These are phyloP conservation scores for Citrus maxima DNA, from an alignment of 345 rosid species.

Conservation along the genomic window DNA sequence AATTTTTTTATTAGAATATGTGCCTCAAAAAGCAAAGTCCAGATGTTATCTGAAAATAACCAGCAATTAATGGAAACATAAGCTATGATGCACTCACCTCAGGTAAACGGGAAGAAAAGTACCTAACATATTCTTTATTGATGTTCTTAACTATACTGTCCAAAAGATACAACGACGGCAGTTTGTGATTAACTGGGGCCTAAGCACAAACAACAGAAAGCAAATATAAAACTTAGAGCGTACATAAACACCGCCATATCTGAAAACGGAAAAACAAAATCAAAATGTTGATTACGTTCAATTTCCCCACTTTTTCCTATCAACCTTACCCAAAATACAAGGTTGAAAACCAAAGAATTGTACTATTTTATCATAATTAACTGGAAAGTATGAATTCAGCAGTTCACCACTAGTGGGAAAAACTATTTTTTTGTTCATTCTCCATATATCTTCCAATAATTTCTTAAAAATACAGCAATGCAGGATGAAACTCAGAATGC, in stretches of 20 bases:
- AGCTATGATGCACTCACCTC: constrained; percentile 61
- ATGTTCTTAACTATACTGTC: constrained; percentile 97
- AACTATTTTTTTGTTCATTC: neutral
- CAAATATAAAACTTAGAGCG: constrained; percentile 2
- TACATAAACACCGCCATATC: neutral
- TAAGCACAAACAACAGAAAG: constrained; percentile 24
- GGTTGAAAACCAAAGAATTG: neutral
- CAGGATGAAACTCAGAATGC: neutral
- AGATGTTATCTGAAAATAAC: neutral
- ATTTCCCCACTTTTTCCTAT: neutral
- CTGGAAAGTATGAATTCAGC: neutral
- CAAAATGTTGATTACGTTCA: neutral
- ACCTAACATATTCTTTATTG: constrained; percentile 70
- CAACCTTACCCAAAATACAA: neutral
- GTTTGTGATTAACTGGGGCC: constrained; percentile 89
- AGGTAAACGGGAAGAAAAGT: constrained; percentile 78
- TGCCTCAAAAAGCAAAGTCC: neutral
- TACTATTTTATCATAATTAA: neutral
- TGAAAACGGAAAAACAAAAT: neutral
- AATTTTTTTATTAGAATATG: neutral
- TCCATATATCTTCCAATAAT: neutral
- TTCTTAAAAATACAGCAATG: neutral
- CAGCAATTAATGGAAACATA: neutral
- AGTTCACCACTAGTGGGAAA: neutral
- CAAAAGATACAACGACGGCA: constrained; percentile 90